Evolutionary conservation across 2,329 filamentous ascomycete genomes (phyloP).

Genomic region (Colletotrichum eremochloae): DNA sequence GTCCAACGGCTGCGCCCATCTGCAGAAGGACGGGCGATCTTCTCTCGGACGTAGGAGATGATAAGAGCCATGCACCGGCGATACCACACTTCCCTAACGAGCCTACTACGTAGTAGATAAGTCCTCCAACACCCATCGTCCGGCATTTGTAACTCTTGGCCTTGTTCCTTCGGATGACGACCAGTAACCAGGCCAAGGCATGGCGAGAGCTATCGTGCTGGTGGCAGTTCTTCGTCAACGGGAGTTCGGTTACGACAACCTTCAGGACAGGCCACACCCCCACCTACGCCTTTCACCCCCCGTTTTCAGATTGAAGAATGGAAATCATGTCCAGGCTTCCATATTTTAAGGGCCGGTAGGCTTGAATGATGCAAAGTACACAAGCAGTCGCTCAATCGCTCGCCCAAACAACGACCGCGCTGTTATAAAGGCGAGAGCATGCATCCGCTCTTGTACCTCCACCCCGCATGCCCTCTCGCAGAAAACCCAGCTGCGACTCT

Average conservation of each 20-base stretch:
- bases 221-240: constrained; percentile 13
- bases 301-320: not conserved
- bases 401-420: constrained; percentile 24
- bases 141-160: constrained; percentile 31
- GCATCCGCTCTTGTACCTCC: not conserved
- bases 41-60: constrained; percentile 27
- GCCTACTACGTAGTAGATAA: constrained; percentile 3
- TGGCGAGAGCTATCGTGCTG: constrained; percentile 10
- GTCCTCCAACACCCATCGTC: constrained; percentile 4
- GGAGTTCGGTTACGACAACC: constrained; percentile 7
- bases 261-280: not conserved
- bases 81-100: constrained; percentile 22
- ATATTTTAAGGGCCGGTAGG: not conserved
- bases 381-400: constrained; percentile 19
- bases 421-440: constrained; percentile 13
- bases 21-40: constrained; percentile 11
- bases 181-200: constrained; percentile 6
- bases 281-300: not conserved
- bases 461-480: constrained; percentile 21
- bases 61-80: constrained; percentile 10
- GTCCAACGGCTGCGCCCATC: constrained; percentile 20
- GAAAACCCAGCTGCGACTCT: constrained; percentile 5
- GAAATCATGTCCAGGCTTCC: not conserved
- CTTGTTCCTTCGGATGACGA: not conserved
- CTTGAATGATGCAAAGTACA: not conserved